Base-by-base conservation (phyloP, 441 rosid species). In the Lepidium campestre region DNA sequence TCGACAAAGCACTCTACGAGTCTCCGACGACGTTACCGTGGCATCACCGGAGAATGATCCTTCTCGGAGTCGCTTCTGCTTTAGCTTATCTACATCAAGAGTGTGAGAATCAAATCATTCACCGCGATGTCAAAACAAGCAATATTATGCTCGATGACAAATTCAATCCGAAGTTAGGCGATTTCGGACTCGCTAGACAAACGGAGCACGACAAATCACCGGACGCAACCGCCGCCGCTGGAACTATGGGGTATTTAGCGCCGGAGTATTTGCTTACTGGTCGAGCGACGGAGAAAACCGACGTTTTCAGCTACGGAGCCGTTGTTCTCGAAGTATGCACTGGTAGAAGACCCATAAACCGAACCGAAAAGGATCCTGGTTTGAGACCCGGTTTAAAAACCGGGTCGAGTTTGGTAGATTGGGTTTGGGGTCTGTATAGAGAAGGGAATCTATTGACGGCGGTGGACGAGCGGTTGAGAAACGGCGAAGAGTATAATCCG, bases 181-280 rank as follows among this genome's bases (percentile, higher is more conserved):
- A 94, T 79, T 94, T 94, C 18, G 99, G 99, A 5, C 71, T 94
- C 18, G 99, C 97, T 0, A 85, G 96, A 58, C 85, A 91, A 72
- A 70, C 89, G 0, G 97, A 91, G 74, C 97, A 94, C 32, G 92
- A 87, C 50, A 90, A 86, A 49, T 91, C 99, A 0, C 96, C 99
- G 0, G 91, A 91, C 23, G 97, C 97, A 13, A 91, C 97, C 3
- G 91, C 85, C 11, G 99, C 97, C 1, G 99, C 99, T 0, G 99
- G 99, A 10, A 94, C 99, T 17, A 94, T 94, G 99, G 99, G 99
- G 20, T 93, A 93, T 54, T 77, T 93, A 40, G 99, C 99, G n/a
- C 99, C 99, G 2, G 99, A 93, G 68, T 91, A 94, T 70, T 75
- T 94, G 5, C 59, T 83, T 5, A 94, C 99, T 1, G 97, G 99